Conservation (phyloP, 164 flowering plant genomes). For the Vitis rupestris region DNA sequence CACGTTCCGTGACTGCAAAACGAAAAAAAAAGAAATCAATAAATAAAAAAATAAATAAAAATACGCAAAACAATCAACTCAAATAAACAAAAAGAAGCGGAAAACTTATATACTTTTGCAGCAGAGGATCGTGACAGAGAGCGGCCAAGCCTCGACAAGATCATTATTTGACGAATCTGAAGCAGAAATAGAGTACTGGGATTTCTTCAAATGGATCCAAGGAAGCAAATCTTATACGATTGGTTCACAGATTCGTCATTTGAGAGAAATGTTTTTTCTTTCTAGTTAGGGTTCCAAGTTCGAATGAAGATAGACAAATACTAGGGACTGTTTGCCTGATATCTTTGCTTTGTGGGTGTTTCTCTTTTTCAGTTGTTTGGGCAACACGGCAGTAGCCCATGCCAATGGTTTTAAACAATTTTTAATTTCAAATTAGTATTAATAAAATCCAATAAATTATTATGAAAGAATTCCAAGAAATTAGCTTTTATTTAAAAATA, state of each 20-base stretch:
- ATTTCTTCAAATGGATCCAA: too few relatives aligned
- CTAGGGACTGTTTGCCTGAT: background rate
- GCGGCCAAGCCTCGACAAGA: conserved; percentile 42
- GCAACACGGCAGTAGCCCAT: too few relatives aligned
- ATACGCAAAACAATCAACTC: background rate
- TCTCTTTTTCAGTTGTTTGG: background rate
- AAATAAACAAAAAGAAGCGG: background rate
- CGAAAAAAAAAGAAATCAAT: background rate
- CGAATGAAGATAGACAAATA: too few relatives aligned
- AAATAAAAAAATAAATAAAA: conserved; percentile 1
- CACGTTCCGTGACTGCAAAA: conserved; percentile 17
- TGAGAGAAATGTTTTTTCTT: too few relatives aligned
- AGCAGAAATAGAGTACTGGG: too few relatives aligned
- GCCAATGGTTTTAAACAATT: background rate
- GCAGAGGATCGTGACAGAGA: conserved; percentile 39
- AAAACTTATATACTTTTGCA: conserved; percentile 22
- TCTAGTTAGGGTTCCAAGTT: too few relatives aligned
- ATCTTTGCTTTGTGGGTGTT: background rate
- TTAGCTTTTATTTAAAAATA: too few relatives aligned
- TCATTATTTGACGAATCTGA: conserved; percentile 19
- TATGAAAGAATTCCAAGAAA: too few relatives aligned
- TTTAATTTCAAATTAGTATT: too few relatives aligned
- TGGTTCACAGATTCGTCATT: too few relatives aligned
- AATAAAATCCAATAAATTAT: too few relatives aligned
- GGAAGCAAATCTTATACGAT: background rate